These are phyloP conservation scores for Phytopythium kandeliae DNA, from an alignment of 352 stramenopile genomes.

Conservation along the genomic window DNA sequence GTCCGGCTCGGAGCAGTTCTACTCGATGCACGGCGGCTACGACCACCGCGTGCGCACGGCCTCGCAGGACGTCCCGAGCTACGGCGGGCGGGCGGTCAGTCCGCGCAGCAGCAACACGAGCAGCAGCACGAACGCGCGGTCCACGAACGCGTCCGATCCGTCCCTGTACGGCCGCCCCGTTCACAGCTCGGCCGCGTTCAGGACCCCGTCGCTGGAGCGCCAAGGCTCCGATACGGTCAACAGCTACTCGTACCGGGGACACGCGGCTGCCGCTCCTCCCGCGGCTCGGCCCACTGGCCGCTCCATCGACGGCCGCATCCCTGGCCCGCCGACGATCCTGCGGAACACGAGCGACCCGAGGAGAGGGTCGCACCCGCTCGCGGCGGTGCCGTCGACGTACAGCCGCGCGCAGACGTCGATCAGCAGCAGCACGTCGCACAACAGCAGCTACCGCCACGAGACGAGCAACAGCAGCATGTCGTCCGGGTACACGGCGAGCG, in stretches of 20 bases:
- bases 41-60: constrained; percentile 1
- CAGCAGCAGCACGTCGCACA: background rate
- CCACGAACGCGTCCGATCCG: constrained; percentile 16
- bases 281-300: constrained; percentile 6
- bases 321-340: constrained; percentile 6
- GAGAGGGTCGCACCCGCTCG: background rate
- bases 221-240: constrained; percentile 6
- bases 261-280: no score
- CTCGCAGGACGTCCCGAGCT: constrained; percentile 7
- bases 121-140: constrained; percentile 14
- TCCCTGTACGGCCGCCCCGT: constrained; percentile 12
- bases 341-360: constrained; percentile 10
- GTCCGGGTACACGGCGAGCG: constrained; percentile 6
- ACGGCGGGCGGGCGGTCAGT: constrained; percentile 9
- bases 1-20: background rate
- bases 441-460: background rate
- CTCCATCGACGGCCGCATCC: constrained; percentile 12
- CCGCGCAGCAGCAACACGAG: constrained; percentile 19
- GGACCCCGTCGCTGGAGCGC: background rate
- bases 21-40: constrained; percentile 1
- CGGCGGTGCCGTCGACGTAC: background rate
- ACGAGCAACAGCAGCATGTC: constrained; percentile 5
- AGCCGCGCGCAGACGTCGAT: background rate
- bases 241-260: constrained; percentile 3
- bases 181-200: constrained; percentile 6